Evolutionary conservation across 2,329 filamentous ascomycete species (phyloP).

Genomic region (Cytospora piceae): DNA sequence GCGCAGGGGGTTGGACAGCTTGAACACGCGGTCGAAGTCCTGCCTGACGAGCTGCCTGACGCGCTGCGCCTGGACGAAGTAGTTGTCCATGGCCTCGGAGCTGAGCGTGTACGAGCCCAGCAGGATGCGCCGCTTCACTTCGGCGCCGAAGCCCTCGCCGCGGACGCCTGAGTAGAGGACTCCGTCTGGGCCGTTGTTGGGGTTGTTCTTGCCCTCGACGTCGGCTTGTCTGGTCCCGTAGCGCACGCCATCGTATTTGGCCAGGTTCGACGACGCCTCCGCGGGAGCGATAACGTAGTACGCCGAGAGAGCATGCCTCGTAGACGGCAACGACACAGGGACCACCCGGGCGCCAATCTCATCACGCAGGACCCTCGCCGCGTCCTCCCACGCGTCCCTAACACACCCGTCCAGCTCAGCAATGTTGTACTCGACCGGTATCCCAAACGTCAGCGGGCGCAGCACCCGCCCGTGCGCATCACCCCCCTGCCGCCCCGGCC

Average conservation of each 20-base stretch:
- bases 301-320: constrained; percentile 81
- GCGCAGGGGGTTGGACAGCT: constrained; percentile 68
- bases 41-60: constrained; percentile 80
- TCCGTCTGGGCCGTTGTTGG: constrained; percentile 51
- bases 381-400: constrained; percentile 68
- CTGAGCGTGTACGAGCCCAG: constrained; percentile 89
- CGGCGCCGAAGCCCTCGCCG: constrained; percentile 74
- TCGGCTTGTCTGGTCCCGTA: constrained; percentile 51
- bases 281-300: constrained; percentile 96
- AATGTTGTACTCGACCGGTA: constrained; percentile 85
- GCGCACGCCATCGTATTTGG: constrained; percentile 96
- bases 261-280: constrained; percentile 92
- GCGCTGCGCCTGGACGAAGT: constrained; percentile 92
- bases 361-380: constrained; percentile 60
- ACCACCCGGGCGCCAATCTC: constrained; percentile 71
- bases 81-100: constrained; percentile 90
- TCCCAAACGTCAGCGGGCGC: constrained; percentile 53
- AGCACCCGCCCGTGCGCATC: constrained; percentile 33
- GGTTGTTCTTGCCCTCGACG: constrained; percentile 37
- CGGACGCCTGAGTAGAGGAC: constrained; percentile 78
- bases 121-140: constrained; percentile 85
- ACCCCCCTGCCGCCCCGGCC: background rate
- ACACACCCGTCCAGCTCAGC: constrained; percentile 73
- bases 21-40: constrained; percentile 85
- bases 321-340: constrained; percentile 80